These are phyloP conservation scores for Paragyromitra xinjiangensis DNA, from an alignment of 495 filamentous ascomycete genomes.

Conservation along the genomic window DNA sequence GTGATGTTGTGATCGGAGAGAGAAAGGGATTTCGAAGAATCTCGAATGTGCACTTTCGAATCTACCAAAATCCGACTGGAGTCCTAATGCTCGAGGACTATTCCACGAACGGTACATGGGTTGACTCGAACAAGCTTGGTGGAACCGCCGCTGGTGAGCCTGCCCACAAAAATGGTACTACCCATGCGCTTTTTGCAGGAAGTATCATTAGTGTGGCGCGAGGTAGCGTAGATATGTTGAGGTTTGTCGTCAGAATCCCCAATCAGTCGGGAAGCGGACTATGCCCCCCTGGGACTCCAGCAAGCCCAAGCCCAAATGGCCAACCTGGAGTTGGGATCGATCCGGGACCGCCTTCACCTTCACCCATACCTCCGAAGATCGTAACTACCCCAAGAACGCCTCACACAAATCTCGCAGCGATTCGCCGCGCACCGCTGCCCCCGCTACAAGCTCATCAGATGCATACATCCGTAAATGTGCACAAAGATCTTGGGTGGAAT, in stretches of 20 bases:
- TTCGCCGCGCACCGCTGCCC: slow-evolving; percentile 50
- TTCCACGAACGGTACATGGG: slow-evolving; percentile 91
- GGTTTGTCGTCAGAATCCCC: slow-evolving; percentile 89
- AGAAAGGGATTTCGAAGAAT: slow-evolving; percentile 66
- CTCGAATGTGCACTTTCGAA: slow-evolving; percentile 91
- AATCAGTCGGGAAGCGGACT: slow-evolving; percentile 68
- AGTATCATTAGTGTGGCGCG: slow-evolving; percentile 76
- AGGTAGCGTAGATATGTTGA: slow-evolving; percentile 62
- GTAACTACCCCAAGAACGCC: slow-evolving; percentile 13
- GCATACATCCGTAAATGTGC: slow-evolving; percentile 25
- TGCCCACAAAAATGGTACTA: slow-evolving; percentile 59
- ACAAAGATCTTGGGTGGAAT: slow-evolving; percentile 69
- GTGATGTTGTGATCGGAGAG: slow-evolving; percentile 74
- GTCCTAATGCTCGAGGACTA: slow-evolving; percentile 89
- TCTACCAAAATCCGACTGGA: slow-evolving; percentile 79
- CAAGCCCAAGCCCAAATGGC: slow-evolving; percentile 14
- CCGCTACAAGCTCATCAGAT: slow-evolving; percentile 20
- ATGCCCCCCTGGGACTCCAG: slow-evolving; percentile 49
- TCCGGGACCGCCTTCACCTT: slow-evolving; percentile 21
- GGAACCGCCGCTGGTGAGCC: slow-evolving; percentile 59
- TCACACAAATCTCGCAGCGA: slow-evolving; percentile 42
- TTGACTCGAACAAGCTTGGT: slow-evolving; percentile 71
- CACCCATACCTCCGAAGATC: slow-evolving; percentile 20
- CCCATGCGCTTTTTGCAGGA: slow-evolving; percentile 74
- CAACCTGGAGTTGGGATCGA: slow-evolving; percentile 48